These are phyloP conservation scores for Fraxinus nigra DNA, from an alignment of 305 asterid species.

Conservation along the genomic window DNA sequence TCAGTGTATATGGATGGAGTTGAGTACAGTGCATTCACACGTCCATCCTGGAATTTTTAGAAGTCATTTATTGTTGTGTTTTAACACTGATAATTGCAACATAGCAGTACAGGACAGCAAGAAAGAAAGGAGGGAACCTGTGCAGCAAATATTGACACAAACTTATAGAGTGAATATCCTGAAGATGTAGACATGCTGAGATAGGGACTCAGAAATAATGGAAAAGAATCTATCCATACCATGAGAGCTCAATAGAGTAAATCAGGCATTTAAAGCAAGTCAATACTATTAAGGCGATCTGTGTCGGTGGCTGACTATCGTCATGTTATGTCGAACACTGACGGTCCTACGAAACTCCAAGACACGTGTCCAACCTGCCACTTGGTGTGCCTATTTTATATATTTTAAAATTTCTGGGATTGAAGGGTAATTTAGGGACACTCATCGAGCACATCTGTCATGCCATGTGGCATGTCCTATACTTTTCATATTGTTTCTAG, in stretches of 20 bases:
- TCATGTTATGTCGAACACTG: not conserved
- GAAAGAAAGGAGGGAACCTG: not conserved
- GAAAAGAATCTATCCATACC: not conserved
- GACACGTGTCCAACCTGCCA: not conserved
- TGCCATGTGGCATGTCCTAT: not conserved
- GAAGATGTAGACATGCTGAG: not conserved
- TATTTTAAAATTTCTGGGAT: not conserved
- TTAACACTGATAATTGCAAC: not conserved
- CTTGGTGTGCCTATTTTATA: not conserved
- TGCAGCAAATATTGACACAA: not conserved
- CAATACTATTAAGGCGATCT: not conserved
- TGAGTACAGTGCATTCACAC: constrained; percentile 77
- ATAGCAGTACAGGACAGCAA: not conserved
- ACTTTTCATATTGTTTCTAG: not conserved
- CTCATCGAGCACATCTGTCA: not conserved
- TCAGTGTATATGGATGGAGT: constrained; percentile 72
- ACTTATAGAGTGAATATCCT: not conserved
- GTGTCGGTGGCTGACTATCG: not conserved
- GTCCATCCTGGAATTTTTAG: constrained; percentile 56
- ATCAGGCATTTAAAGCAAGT: not conserved
- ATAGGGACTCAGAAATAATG: not conserved
- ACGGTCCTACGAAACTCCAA: not conserved
- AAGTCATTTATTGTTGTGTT: constrained; percentile 15
- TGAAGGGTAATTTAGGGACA: not conserved
- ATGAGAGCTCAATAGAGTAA: not conserved